These are phyloP conservation scores for Leccinum arenicola DNA, from an alignment of 768 basidiomycete genomes.

Conservation along the genomic window DNA sequence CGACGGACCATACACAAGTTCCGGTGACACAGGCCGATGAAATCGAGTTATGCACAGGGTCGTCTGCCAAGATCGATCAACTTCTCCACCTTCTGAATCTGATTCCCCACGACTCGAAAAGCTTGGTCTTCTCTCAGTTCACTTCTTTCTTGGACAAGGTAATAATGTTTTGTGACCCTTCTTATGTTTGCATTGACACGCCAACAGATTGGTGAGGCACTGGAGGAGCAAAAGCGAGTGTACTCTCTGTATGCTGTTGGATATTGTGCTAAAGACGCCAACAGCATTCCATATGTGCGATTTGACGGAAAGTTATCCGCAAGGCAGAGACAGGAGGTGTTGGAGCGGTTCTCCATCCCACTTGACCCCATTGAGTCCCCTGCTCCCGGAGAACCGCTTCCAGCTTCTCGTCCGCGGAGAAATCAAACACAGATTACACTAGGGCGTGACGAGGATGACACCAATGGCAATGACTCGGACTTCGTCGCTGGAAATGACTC, in stretches of 20 bases:
- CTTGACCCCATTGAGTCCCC: conserved; percentile 37
- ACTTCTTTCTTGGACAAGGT: conserved; percentile 84
- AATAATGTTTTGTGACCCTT: neutral
- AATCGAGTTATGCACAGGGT: conserved; percentile 43
- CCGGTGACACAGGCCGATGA: conserved; percentile 42
- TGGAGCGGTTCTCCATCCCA: conserved; percentile 72
- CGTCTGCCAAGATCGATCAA: conserved; percentile 86
- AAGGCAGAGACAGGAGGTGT: conserved; percentile 70
- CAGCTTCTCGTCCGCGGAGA: conserved; percentile 7
- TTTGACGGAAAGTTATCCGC: conserved; percentile 90
- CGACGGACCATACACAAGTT: conserved; percentile 66
- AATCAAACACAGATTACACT: conserved; percentile 1
- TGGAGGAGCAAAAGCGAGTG: conserved; percentile 63
- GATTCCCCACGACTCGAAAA: conserved; percentile 70
- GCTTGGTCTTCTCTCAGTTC: conserved; percentile 88
- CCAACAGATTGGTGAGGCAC: conserved; percentile 62
- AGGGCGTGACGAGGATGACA: conserved; percentile 9
- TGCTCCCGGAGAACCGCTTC: conserved; percentile 16
- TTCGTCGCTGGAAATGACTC: conserved; percentile 30
- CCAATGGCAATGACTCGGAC: conserved; percentile 35
- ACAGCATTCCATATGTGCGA: conserved; percentile 70
- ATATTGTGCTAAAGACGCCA: conserved; percentile 3
- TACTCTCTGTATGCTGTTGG: neutral
- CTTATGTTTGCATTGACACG: neutral
- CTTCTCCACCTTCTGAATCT: conserved; percentile 69